These are phyloP conservation scores for Panicum virgatum DNA, from an alignment of 202 grass and related monocot genomes.

Conservation along the genomic window DNA sequence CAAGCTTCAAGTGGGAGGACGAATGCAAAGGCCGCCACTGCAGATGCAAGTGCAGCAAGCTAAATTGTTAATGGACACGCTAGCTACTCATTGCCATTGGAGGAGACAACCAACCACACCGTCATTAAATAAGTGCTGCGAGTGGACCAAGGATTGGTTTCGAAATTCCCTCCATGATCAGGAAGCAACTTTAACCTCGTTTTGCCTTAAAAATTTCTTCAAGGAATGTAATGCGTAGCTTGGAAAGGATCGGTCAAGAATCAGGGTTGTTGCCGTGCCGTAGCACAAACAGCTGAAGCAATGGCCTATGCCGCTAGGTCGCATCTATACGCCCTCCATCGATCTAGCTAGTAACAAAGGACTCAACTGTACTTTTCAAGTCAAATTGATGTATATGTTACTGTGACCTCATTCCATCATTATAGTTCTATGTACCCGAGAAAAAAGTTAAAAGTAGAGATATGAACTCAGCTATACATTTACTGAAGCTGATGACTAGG, in stretches of 20 bases:
- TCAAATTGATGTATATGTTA: background rate
- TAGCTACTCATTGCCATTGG: background rate
- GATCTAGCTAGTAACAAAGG: background rate
- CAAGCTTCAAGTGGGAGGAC: background rate
- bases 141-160: conserved; percentile 18
- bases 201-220: conserved; percentile 1
- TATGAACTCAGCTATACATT: background rate
- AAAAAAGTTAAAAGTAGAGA: background rate
- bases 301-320: background rate
- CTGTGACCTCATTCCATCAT: background rate
- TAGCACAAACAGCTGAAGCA: background rate
- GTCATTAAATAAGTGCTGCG: background rate
- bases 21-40: background rate
- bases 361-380: background rate
- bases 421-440: background rate
- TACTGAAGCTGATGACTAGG: background rate
- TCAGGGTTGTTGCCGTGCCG: background rate
- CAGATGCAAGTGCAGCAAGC: background rate
- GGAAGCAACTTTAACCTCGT: background rate
- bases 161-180: background rate
- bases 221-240: conserved; percentile 46
- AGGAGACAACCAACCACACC: conserved; percentile 35
- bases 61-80: background rate
- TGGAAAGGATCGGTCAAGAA: conserved; percentile 23
- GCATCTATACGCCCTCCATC: background rate